phyloP scores from a whole-genome alignment of 371 early-diverging fungal species.

The Rhizopus delemar region DNA sequence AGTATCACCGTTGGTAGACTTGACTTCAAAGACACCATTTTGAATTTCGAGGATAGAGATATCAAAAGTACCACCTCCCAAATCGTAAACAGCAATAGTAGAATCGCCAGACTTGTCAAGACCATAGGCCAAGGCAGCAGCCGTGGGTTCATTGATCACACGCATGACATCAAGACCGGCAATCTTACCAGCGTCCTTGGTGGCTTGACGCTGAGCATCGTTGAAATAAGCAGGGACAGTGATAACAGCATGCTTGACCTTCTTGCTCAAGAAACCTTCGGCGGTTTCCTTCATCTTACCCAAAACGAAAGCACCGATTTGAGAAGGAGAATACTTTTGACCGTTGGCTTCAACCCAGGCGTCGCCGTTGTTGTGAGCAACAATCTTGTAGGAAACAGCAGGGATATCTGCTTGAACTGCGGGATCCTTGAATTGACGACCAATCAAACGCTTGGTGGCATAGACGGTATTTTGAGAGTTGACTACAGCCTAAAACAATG shows the following conservation, averaged over 20 bases:
- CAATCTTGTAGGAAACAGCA: constrained; percentile 89
- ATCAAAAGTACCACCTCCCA: constrained; percentile 99
- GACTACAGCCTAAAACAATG: constrained; percentile 70
- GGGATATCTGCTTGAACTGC: constrained; percentile 85
- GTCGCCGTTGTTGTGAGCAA: constrained; percentile 91
- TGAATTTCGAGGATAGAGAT: constrained; percentile 94
- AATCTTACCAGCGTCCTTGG: constrained; percentile 97
- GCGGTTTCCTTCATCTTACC: constrained; percentile 96
- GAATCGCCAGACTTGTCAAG: constrained; percentile 80
- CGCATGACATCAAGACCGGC: constrained; percentile 96
- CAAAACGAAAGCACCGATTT: constrained; percentile 93
- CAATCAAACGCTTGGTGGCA: constrained; percentile 96
- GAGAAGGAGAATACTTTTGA: constrained; percentile 94
- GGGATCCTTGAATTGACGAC: constrained; percentile 87
- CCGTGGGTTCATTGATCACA: constrained; percentile 99
- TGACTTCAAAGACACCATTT: constrained; percentile 95
- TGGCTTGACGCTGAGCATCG: constrained; percentile 98
- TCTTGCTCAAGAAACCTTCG: constrained; percentile 80
- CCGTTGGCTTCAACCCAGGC: constrained; percentile 96
- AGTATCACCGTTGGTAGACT: constrained; percentile 91
- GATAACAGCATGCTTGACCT: constrained; percentile 88
- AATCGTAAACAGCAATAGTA: constrained; percentile 92
- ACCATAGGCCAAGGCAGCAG: constrained; percentile 96
- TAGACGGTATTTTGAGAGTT: constrained; percentile 95
- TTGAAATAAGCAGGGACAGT: constrained; percentile 88